Evolutionary conservation across 2,329 filamentous ascomycete species (phyloP).

Genomic region (Fusarium concolor): DNA sequence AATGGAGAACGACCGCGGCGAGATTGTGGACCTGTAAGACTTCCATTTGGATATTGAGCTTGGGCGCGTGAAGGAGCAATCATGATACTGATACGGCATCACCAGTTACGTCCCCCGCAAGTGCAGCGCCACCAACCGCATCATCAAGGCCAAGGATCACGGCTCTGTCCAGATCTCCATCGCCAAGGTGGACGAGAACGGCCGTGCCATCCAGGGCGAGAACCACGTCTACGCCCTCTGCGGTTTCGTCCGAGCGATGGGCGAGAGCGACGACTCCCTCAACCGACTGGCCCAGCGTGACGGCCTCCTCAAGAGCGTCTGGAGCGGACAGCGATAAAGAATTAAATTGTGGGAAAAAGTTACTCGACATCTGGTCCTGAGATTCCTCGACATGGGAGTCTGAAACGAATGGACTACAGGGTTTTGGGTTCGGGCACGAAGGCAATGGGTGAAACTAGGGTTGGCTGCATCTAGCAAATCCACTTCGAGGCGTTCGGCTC

Average conservation of each 20-base stretch:
- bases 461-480: constrained; percentile 59
- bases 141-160: constrained; percentile 99
- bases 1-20: constrained; percentile 99
- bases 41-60: constrained; percentile 28
- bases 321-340: constrained; percentile 78
- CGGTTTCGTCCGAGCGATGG: constrained; percentile 97
- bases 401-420: constrained; percentile 45
- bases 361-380: constrained; percentile 43
- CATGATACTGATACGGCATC: constrained; percentile 46
- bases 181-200: constrained; percentile 99
- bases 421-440: constrained; percentile 53
- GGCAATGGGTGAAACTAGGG: constrained; percentile 55
- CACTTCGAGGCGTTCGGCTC: constrained; percentile 62
- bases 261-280: constrained; percentile 95
- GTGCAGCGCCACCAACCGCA: constrained; percentile 98
- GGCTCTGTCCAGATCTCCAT: constrained; percentile 97
- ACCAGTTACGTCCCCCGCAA: constrained; percentile 96
- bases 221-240: constrained; percentile 97
- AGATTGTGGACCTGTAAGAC: constrained; percentile 98
- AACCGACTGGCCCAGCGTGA: constrained; percentile 97
- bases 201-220: constrained; percentile 91
- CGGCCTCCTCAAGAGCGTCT: constrained; percentile 96
- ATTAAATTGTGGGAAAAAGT: constrained; percentile 38
- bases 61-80: constrained; percentile 34
- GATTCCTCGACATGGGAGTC: constrained; percentile 43